These are phyloP conservation scores for Lyophyllum shimeji DNA, from an alignment of 768 basidiomycete genomes.

Conservation along the genomic window DNA sequence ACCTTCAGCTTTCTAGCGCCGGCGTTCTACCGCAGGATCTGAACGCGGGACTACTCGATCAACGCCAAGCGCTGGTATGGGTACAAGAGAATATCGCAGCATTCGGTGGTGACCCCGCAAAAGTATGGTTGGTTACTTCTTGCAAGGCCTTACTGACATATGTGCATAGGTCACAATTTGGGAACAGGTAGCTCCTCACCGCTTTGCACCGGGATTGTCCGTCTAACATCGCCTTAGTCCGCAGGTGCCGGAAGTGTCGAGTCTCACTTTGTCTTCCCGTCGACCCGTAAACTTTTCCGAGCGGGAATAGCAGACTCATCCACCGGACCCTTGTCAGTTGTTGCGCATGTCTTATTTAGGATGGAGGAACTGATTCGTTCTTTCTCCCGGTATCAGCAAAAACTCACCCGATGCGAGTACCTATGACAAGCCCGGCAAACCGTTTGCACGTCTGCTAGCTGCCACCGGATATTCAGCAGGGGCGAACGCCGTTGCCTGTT, in stretches of 20 bases:
- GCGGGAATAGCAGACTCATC: conserved; percentile 54
- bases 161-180: conserved; percentile 48
- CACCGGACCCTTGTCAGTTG: conserved; percentile 56
- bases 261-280: conserved; percentile 45
- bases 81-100: conserved; percentile 63
- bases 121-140: conserved; percentile 29
- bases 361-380: neutral
- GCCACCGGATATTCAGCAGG: conserved; percentile 47
- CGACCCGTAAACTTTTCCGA: conserved; percentile 40
- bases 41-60: conserved; percentile 62
- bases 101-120: conserved; percentile 64
- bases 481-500: conserved; percentile 37
- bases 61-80: conserved; percentile 56
- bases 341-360: neutral
- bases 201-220: neutral
- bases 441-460: conserved; percentile 45
- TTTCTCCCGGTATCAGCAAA: conserved; percentile 36
- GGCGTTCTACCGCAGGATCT: conserved; percentile 46
- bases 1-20: conserved; percentile 43
- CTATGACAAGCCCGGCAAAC: conserved; percentile 52
- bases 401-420: conserved; percentile 43
- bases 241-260: conserved; percentile 53
- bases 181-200: conserved; percentile 28
- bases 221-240: conserved; percentile 30
- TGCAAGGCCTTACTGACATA: neutral